Conservation (phyloP, 2,329 filamentous ascomycete genomes). For the Cladosporium oxysporum region DNA sequence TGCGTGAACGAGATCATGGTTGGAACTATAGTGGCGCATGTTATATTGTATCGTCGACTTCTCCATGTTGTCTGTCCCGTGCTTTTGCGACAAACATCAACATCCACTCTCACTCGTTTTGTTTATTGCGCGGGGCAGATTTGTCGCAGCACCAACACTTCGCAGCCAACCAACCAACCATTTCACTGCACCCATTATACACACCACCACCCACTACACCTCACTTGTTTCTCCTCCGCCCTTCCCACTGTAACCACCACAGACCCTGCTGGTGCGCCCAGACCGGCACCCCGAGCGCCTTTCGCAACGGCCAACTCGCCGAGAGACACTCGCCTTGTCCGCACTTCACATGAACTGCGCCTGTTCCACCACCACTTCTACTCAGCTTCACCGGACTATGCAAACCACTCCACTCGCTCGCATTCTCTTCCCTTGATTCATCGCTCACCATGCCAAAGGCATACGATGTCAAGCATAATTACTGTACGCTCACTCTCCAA, state of each 20-base stretch:
- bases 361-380: conserved; percentile 1
- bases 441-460: conserved; percentile 63
- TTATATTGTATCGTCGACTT: neutral
- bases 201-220: neutral
- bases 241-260: neutral
- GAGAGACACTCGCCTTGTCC: conserved; percentile 1
- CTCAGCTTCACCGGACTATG: conserved; percentile 17
- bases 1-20: neutral
- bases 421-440: conserved; percentile 9
- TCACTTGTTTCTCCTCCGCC: neutral
- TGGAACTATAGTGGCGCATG: conserved; percentile 4
- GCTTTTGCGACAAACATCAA: conserved; percentile 1
- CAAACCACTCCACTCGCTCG: conserved; percentile 9
- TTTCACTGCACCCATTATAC: neutral
- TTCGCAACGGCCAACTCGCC: conserved; percentile 11
- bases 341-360: conserved; percentile 15
- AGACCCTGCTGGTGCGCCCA: neutral
- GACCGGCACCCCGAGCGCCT: neutral
- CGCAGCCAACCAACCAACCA: neutral
- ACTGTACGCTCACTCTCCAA: conserved; percentile 49
- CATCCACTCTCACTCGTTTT: neutral
- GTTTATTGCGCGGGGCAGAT: conserved; percentile 3
- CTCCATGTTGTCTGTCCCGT: neutral
- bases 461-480: conserved; percentile 56
- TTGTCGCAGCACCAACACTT: conserved; percentile 1